Conservation (phyloP, 306 rosid species). For the Gastrolobium bilobum region DNA sequence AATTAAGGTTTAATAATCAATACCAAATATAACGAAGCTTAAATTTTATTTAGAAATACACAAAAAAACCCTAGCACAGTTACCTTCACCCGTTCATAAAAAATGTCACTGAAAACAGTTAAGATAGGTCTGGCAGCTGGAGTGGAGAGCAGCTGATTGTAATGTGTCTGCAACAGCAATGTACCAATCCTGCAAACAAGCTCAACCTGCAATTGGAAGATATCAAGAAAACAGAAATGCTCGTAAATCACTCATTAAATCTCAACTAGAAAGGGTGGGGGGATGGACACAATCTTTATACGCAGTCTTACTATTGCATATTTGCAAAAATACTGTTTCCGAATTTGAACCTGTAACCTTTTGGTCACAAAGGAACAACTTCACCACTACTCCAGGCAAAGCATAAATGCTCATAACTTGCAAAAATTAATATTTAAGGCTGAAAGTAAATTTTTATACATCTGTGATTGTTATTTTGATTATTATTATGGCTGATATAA, state of each 20-base stretch:
- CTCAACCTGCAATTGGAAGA: conserved; percentile 74
- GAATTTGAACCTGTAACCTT: too few relatives aligned
- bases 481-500: conserved; percentile 4
- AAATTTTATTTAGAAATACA: conserved; percentile 11
- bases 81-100: conserved; percentile 87
- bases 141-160: conserved; percentile 79
- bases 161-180: conserved; percentile 79
- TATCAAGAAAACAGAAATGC: conserved; percentile 23
- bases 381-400: too few relatives aligned
- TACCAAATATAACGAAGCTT: conserved; percentile 21
- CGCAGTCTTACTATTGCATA: too few relatives aligned
- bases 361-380: too few relatives aligned
- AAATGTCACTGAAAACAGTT: conserved; percentile 70
- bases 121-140: conserved; percentile 80
- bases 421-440: not conserved
- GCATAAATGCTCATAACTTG: not conserved
- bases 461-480: not conserved
- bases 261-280: too few relatives aligned
- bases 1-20: not conserved
- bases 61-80: not conserved
- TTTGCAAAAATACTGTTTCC: too few relatives aligned
- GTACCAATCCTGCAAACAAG: conserved; percentile 82
- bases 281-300: too few relatives aligned
- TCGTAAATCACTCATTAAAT: not conserved
- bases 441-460: conserved; percentile 3